phyloP scores from a whole-genome alignment of 1,284 basidiomycete genomes.

The Fomitopsis betulina region DNA sequence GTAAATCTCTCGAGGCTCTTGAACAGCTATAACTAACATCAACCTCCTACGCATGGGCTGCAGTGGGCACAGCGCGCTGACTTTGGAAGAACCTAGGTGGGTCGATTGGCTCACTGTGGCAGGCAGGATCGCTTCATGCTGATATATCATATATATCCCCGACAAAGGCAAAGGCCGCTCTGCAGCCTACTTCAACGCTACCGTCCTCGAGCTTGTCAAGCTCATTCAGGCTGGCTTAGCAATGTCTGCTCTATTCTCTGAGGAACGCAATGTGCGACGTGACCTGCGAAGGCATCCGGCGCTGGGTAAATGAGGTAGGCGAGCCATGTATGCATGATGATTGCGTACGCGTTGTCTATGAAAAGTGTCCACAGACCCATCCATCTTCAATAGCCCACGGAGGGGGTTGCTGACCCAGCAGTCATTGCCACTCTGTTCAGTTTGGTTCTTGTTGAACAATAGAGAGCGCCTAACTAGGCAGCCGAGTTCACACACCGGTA shows the following conservation, averaged over 20 bases:
- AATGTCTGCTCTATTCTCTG: conserved; percentile 64
- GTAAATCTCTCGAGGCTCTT: conserved; percentile 55
- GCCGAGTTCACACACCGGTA: too few relatives aligned
- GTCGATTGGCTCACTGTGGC: conserved; percentile 3
- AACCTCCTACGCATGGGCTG: conserved; percentile 76
- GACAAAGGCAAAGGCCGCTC: conserved; percentile 31
- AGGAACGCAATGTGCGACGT: conserved; percentile 62
- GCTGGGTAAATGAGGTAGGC: conserved; percentile 64
- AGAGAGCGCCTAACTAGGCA: too few relatives aligned
- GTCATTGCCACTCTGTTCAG: conserved; percentile 66
- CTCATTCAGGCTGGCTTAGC: conserved; percentile 64
- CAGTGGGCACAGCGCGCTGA: conserved; percentile 68
- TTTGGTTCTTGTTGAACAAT: too few relatives aligned
- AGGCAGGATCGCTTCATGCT: conserved; percentile 64
- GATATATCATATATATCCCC: conserved; percentile 58
- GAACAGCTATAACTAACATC: conserved; percentile 75
- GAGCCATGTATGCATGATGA: conserved; percentile 49
- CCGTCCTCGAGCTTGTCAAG: conserved; percentile 71
- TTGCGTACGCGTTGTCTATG: conserved; percentile 37
- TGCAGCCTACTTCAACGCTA: conserved; percentile 42
- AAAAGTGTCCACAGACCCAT: neutral
- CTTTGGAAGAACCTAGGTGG: conserved; percentile 69
- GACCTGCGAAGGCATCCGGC: conserved; percentile 63
- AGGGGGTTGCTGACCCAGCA: conserved; percentile 66
- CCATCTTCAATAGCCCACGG: conserved; percentile 45